phyloP scores from a whole-genome alignment of 768 basidiomycete species.

The Mycena polygramma region DNA sequence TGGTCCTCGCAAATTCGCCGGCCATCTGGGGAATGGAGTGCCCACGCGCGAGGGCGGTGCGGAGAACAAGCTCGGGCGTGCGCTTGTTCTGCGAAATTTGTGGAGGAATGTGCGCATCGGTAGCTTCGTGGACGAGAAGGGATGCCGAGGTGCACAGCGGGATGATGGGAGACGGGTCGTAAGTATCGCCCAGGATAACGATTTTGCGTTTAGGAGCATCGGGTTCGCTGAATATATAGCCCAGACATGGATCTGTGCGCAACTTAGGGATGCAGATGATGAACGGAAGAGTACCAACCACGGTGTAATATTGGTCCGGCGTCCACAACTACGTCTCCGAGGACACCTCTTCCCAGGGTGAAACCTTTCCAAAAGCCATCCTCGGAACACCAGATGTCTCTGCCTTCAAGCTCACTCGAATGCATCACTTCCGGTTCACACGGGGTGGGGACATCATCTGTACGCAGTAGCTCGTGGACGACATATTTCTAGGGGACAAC shows the following conservation, averaged over 20 bases:
- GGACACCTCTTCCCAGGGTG: conserved; percentile 51
- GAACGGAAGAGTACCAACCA: conserved; percentile 56
- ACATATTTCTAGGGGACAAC: conserved; percentile 63
- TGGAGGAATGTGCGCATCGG: conserved; percentile 77
- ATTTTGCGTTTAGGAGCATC: conserved; percentile 67
- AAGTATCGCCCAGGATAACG: conserved; percentile 85
- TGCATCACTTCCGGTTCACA: conserved; percentile 68
- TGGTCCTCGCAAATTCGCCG: conserved; percentile 75
- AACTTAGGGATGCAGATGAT: neutral
- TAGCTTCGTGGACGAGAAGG: conserved; percentile 89
- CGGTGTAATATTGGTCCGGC: conserved; percentile 85
- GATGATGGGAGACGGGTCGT: conserved; percentile 70
- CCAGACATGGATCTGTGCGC: conserved; percentile 78
- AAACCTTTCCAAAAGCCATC: conserved; percentile 80
- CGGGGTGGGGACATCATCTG: conserved; percentile 65
- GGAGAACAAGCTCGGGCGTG: conserved; percentile 54
- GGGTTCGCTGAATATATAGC: conserved; percentile 80
- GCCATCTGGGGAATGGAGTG: conserved; percentile 88
- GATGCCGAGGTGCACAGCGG: conserved; percentile 68
- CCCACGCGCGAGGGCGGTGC: conserved; percentile 72
- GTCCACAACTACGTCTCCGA: conserved; percentile 67
- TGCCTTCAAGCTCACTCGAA: conserved; percentile 72
- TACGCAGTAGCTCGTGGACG: conserved; percentile 82
- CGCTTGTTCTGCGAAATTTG: conserved; percentile 61
- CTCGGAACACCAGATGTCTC: conserved; percentile 65